These are phyloP conservation scores for Auricularia auricula-judae DNA, from an alignment of 768 basidiomycete species.

Conservation along the genomic window DNA sequence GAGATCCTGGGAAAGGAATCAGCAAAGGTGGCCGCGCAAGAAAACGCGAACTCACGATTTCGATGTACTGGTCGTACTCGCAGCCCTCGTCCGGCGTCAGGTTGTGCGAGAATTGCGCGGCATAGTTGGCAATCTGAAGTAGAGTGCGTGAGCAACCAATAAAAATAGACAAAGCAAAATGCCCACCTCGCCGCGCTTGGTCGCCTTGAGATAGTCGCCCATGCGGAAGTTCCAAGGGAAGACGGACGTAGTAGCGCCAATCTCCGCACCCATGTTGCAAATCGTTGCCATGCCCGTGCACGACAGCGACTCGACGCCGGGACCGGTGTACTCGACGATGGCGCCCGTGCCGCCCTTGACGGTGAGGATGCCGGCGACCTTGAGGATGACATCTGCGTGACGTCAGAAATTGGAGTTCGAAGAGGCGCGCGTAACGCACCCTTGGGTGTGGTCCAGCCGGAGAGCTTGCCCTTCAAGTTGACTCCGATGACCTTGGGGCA, in stretches of 20 bases:
- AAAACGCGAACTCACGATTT: conserved; percentile 52
- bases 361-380: conserved; percentile 96
- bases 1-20: conserved; percentile 53
- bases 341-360: conserved; percentile 99
- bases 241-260: conserved; percentile 95
- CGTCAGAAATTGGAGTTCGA: neutral
- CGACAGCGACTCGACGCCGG: conserved; percentile 92
- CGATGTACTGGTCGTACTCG: conserved; percentile 89
- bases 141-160: neutral
- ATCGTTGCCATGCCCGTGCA: conserved; percentile 99
- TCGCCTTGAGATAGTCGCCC: conserved; percentile 89
- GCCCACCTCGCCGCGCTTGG: conserved; percentile 55
- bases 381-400: conserved; percentile 82
- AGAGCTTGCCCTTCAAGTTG: conserved; percentile 87
- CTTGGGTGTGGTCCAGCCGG: conserved; percentile 97
- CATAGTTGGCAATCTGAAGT: conserved; percentile 65
- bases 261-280: conserved; percentile 99
- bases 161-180: neutral
- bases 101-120: conserved; percentile 82
- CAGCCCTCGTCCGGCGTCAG: conserved; percentile 75
- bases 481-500: conserved; percentile 99
- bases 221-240: conserved; percentile 99
- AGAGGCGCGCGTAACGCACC: conserved; percentile 33
- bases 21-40: neutral
- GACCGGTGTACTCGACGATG: conserved; percentile 92